Percentiles rank a stretch among this genome's conserved stretches.
Evolutionary conservation across 495 filamentous ascomycete genomes (phyloP).

Genomic region (Penicillium steckii): DNA sequence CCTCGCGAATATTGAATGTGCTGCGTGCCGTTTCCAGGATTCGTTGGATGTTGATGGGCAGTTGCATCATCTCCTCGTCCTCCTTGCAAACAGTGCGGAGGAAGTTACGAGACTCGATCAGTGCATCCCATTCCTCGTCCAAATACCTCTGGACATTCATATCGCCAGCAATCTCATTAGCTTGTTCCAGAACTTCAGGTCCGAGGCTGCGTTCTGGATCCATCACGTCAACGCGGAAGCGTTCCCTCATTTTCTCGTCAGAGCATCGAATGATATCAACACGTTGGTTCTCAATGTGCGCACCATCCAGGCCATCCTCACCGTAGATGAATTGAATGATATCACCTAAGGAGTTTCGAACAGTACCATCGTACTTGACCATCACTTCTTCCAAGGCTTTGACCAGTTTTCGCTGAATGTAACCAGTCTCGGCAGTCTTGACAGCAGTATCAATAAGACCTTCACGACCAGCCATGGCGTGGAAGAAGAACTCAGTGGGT

Average conservation of each 20-base stretch:
- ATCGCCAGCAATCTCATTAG: constrained; percentile 83
- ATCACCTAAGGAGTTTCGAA: constrained; percentile 94
- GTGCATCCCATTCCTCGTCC: constrained; percentile 84
- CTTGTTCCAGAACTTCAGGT: constrained; percentile 78
- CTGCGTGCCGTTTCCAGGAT: constrained; percentile 87
- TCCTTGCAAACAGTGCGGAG: constrained; percentile 67
- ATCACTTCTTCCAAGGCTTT: constrained; percentile 98
- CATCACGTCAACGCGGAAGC: constrained; percentile 95
- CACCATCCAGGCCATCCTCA: constrained; percentile 92
- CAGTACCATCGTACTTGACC: constrained; percentile 96
- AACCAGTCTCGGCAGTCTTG: constrained; percentile 98
- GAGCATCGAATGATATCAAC: constrained; percentile 82
- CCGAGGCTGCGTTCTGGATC: constrained; percentile 61
- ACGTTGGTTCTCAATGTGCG: constrained; percentile 84
- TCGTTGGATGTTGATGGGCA: constrained; percentile 87
- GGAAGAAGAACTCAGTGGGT: constrained; percentile 97
- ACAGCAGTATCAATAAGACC: constrained; percentile 99
- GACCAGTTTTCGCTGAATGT: constrained; percentile 96
- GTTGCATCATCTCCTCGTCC: constrained; percentile 76
- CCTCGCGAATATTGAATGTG: constrained; percentile 85
- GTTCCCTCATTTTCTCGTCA: constrained; percentile 66
- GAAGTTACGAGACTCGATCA: constrained; percentile 70
- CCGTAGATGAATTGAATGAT: constrained; percentile 98
- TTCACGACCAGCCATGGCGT: constrained; percentile 99
- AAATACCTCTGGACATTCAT: constrained; percentile 78